Evolutionary conservation across 257 asterid genomes (phyloP), one percentile per base, ranked within the genome.

Genomic region (Lycium ferocissimum): DNA sequence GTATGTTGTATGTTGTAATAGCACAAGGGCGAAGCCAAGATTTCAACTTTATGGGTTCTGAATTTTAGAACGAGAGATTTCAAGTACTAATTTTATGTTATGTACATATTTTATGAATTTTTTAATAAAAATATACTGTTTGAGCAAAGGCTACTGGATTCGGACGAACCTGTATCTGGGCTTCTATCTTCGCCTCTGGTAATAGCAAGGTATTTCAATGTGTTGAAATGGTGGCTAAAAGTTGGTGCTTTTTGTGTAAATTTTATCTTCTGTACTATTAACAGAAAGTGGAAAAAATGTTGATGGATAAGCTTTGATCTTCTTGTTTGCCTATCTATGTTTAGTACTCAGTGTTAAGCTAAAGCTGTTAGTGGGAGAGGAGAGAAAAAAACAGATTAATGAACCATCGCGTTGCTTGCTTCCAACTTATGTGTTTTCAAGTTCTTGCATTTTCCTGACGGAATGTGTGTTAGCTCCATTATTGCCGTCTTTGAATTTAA

Each of bases 181-280:
- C 45, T 40, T 40, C 45, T 40, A 40, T 40, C 45, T 40, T 5
- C 45, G 6, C 45, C 45, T 0, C 45, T 71, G 18, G 17, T 56
- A 56, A 56, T 56, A 12, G 61, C 17, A 56, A 56, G 79, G 79
- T 71, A 18, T 18, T 40, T 71, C 79, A 69, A 14, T 40, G 3
- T 71, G 9, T 6, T 71, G 54, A 18, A 71, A 38, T 71, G 56
- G 9, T 71, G 79, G 56, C 79, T 18, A 71, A 76, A 76, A 45
- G 81, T 76, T 51, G 7, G 40, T 40, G 63, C 43, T 26, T 76
- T 76, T 49, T 49, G 62, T 6, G 62, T 49, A 12, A 26, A 15
- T 14, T 6, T 49, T 51, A 76, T 76, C 62, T 76, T 49, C 1
- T 22, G 62, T 22, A 7, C 15, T 62, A 76, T 51, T 14, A 18